Percentiles rank a stretch among this genome's conserved stretches.
These are phyloP conservation scores for Phytophthora boehmeriae DNA, from an alignment of 352 stramenopile genomes.

Conservation along the genomic window DNA sequence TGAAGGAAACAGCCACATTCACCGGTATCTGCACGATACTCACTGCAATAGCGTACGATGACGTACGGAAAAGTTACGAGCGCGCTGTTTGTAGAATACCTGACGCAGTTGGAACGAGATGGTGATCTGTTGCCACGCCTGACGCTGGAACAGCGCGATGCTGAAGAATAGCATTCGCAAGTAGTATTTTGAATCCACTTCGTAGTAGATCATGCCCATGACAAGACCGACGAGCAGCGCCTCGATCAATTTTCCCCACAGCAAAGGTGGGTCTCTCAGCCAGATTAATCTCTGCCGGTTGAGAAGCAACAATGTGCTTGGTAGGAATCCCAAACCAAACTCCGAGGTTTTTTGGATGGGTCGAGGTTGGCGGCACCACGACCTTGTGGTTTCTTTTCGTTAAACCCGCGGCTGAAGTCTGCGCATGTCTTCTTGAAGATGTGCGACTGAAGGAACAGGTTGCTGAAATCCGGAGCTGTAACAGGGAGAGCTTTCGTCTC, in stretches of 20 bases:
- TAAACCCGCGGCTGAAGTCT: conserved; percentile 50
- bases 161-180: conserved; percentile 79
- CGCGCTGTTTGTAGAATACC: conserved; percentile 92
- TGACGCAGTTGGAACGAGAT: conserved; percentile 79
- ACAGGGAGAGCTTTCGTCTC: conserved; percentile 34
- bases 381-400: conserved; percentile 57
- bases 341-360: conserved; percentile 54
- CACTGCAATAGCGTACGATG: conserved; percentile 80
- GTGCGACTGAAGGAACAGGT: conserved; percentile 56
- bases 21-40: conserved; percentile 67
- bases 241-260: conserved; percentile 75
- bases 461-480: conserved; percentile 57
- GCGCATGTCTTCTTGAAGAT: conserved; percentile 64
- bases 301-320: conserved; percentile 53
- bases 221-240: conserved; percentile 78
- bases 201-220: conserved; percentile 81
- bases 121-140: conserved; percentile 74
- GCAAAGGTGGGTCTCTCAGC: conserved; percentile 58
- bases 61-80: conserved; percentile 91
- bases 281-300: conserved; percentile 70
- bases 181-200: conserved; percentile 61
- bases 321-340: conserved; percentile 53
- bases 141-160: conserved; percentile 71
- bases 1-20: conserved; percentile 66
- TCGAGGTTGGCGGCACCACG: conserved; percentile 53